phyloP scores from a whole-genome alignment of 768 basidiomycete genomes.

The Tylopilus sp. region DNA sequence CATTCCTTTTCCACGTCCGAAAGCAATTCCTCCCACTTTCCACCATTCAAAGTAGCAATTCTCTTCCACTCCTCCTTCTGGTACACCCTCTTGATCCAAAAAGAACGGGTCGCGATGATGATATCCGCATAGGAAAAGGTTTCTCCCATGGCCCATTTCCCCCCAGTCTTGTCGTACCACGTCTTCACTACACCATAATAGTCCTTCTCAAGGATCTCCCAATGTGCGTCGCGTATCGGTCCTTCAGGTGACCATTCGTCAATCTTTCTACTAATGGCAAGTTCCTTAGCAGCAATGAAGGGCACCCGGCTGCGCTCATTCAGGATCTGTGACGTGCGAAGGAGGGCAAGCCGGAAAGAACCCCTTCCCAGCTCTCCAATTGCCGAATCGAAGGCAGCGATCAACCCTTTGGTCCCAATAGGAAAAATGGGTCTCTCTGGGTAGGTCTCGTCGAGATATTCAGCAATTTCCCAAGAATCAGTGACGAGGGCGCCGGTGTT shows the following conservation, averaged over 20 bases:
- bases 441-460: conserved; percentile 36
- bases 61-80: conserved; percentile 25
- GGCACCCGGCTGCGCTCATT: conserved; percentile 34
- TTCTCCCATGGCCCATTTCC: conserved; percentile 31
- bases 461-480: conserved; percentile 32
- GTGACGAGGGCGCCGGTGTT: conserved; percentile 26
- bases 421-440: conserved; percentile 31
- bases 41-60: conserved; percentile 22
- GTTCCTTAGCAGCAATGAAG: conserved; percentile 36
- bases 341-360: conserved; percentile 13
- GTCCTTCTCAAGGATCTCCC: conserved; percentile 17
- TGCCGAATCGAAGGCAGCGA: conserved; percentile 18
- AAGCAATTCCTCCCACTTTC: conserved; percentile 26
- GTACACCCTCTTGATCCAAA: conserved; percentile 19
- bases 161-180: conserved; percentile 22
- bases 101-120: conserved; percentile 15
- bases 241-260: conserved; percentile 39
- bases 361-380: not conserved
- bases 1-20: conserved; percentile 27
- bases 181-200: conserved; percentile 6
- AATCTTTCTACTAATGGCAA: conserved; percentile 32
- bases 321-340: conserved; percentile 29
- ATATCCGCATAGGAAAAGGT: conserved; percentile 31
- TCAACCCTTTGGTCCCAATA: conserved; percentile 18
- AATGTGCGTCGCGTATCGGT: conserved; percentile 30